Percentiles rank a stretch among this genome's conserved stretches.
These are phyloP conservation scores for Myxozyma vanderwaltii DNA, from an alignment of 805 yeast species.

Conservation along the genomic window DNA sequence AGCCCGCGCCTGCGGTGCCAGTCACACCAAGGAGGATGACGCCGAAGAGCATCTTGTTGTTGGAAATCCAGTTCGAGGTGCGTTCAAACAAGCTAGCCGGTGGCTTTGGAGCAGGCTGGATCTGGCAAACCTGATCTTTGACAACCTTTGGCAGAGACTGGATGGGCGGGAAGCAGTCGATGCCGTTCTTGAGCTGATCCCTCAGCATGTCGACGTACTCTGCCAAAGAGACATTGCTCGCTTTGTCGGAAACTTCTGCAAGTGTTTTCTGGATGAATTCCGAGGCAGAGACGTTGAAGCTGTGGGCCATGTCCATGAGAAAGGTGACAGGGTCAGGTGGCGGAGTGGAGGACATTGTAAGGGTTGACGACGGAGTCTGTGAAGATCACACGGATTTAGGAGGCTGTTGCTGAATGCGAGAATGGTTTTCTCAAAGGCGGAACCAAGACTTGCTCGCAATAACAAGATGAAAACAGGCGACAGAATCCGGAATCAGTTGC, in stretches of 20 bases:
- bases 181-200: constrained; percentile 18
- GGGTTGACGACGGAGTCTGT: background rate
- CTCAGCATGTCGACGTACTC: constrained; percentile 21
- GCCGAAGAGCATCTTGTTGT: constrained; percentile 26
- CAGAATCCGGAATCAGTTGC: too few relatives aligned
- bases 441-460: too few relatives aligned
- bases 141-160: constrained; percentile 10
- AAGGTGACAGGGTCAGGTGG: constrained; percentile 33
- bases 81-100: background rate
- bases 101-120: constrained; percentile 13
- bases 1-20: constrained; percentile 19
- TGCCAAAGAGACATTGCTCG: constrained; percentile 3
- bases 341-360: constrained; percentile 23
- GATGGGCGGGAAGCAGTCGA: constrained; percentile 15
- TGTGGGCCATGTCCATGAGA: constrained; percentile 27
- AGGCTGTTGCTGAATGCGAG: too few relatives aligned
- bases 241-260: constrained; percentile 15
- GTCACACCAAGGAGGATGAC: constrained; percentile 24
- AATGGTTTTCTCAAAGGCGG: too few relatives aligned
- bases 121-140: background rate
- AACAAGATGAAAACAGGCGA: too few relatives aligned
- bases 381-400: too few relatives aligned
- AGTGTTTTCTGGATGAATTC: constrained; percentile 25
- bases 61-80: constrained; percentile 17
- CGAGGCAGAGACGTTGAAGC: constrained; percentile 15